Evolutionary conservation across 306 rosid species (phyloP), one percentile per base, ranked within the genome.

Genomic region (Malus orientalis): DNA sequence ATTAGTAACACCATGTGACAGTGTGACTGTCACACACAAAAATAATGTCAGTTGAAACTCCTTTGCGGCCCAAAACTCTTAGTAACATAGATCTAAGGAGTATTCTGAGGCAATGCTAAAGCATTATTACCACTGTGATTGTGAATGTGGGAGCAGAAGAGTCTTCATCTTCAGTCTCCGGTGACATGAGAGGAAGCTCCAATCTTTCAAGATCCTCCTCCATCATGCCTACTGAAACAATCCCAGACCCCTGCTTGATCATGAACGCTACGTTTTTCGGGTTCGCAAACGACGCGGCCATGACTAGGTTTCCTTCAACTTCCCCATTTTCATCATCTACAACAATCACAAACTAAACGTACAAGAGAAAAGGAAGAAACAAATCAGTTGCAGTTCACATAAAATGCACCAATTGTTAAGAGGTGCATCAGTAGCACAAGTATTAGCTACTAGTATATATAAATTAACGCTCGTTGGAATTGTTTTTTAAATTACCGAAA

Each of bases 121-220:
- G 42, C 49, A 51, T 53, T 42, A 42, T 69, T 85, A 89, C 98
- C 89, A 93, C 97, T 20, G 93, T 93, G 88, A 93, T 75, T 15
- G 96, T 93, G 80, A 89, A 91, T 66, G 96, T 88, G 22, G 97
- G 98, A 42, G 94, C 96, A 25, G 93, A 93, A 71, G 91, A 88
- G 80, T 86, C 90, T 44, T 88, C 93, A 7, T 83, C 83, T 75
- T 90, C 92, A 20, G 89, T 81, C 64, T 88, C 86, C 33, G 89
- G 89, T 30, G 93, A 89, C 93, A 93, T 91, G 1, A 89, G 87
- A 80, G 97, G 97, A 76, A 93, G 97, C 44, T 88, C 78, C 11
- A 93, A 79, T 75, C 96, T 89, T 71, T 89, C 86, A 74, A 93
- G 93, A 78, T 93, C 96, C 64, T 88, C 87, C 47, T 86, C 90